phyloP scores from a whole-genome alignment of 2,329 filamentous ascomycete species.

The Pseudogymnoascus sp. region DNA sequence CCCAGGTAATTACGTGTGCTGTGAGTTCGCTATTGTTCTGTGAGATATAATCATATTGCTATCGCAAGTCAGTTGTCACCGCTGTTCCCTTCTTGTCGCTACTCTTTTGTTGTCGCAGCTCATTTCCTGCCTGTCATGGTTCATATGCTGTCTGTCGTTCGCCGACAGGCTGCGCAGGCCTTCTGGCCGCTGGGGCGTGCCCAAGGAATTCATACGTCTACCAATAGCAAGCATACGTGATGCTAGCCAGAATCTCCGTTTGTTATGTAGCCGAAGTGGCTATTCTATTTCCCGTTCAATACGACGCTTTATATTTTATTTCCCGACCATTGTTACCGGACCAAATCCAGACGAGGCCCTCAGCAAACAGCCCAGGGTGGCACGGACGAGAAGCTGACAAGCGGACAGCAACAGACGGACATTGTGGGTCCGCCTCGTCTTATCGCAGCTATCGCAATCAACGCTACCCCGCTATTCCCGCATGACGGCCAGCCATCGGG shows the following conservation, averaged over 20 bases:
- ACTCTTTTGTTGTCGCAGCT: not conserved
- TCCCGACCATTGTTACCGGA: too few relatives aligned
- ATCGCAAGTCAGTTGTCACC: not conserved
- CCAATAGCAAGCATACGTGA: not conserved
- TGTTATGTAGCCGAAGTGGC: not conserved
- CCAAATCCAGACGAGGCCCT: not conserved
- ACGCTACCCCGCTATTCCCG: not conserved
- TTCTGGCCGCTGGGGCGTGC: not conserved
- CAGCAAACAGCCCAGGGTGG: not conserved
- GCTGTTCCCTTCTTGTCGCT: not conserved
- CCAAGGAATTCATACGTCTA: too few relatives aligned
- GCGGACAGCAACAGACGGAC: not conserved
- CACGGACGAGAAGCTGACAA: constrained; percentile 3
- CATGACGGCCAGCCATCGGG: not conserved
- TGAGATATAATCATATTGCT: not conserved
- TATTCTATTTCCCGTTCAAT: not conserved
- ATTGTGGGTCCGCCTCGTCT: not conserved
- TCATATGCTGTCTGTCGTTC: not conserved
- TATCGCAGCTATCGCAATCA: not conserved
- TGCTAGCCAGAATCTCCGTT: too few relatives aligned
- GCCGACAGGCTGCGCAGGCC: not conserved
- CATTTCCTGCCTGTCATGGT: not conserved
- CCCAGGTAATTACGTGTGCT: too few relatives aligned
- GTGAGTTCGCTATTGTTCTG: too few relatives aligned
- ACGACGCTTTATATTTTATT: not conserved